Percentiles rank a stretch among this genome's conserved stretches.
Conservation (phyloP, 305 asterid genomes). For the Caryopteris hybrid region DNA sequence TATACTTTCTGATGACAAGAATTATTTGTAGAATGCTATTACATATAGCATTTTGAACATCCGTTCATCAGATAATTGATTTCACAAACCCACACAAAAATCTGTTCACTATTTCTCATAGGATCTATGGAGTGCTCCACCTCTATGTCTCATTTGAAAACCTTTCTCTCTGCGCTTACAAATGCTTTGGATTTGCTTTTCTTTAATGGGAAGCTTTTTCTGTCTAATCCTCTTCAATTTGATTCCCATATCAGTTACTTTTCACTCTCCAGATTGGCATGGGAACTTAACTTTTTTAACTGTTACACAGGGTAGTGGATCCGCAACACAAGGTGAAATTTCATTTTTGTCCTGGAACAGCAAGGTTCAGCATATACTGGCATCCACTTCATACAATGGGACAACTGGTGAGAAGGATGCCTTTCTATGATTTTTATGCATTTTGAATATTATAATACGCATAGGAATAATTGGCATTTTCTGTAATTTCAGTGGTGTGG, state of each 20-base stretch:
- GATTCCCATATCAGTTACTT: background rate
- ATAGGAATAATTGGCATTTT: constrained; percentile 20
- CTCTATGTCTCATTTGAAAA: background rate
- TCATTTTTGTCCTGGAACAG: constrained; percentile 95
- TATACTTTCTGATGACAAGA: background rate
- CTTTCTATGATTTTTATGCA: constrained; percentile 3
- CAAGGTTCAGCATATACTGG: constrained; percentile 84
- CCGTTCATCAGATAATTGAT: background rate
- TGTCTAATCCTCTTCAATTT: background rate
- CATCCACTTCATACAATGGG: constrained; percentile 92
- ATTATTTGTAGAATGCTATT: background rate
- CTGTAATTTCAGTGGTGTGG: constrained; percentile 81
- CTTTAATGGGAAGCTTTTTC: background rate
- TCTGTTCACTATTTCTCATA: background rate
- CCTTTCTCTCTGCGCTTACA: background rate
- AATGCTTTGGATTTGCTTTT: background rate
- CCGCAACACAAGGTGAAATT: constrained; percentile 93
- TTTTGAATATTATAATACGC: constrained; percentile 8
- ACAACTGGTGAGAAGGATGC: constrained; percentile 67
- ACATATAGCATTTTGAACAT: background rate
- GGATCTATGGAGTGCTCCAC: background rate
- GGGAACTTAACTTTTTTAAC: constrained; percentile 21
- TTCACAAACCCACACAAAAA: background rate
- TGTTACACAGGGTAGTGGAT: constrained; percentile 80
- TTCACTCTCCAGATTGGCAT: background rate